Evolutionary conservation across 257 asterid species (phyloP).

Genomic region (Jasminum sambac): DNA sequence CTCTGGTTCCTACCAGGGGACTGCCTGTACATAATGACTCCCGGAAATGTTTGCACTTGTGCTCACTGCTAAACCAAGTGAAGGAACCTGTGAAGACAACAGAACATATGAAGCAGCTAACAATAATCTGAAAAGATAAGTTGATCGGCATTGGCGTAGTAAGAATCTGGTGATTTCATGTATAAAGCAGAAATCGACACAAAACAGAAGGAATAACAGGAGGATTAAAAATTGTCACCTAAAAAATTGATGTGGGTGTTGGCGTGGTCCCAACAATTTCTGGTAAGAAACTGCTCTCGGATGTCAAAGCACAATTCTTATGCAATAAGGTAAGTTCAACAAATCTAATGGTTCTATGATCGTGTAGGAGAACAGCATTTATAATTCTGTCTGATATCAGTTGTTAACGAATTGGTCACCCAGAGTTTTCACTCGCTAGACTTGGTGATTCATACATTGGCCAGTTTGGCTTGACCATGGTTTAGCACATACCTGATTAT

Average conservation of each 20-base stretch:
- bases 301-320: not conserved
- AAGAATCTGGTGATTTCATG: not conserved
- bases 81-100: conserved; percentile 29
- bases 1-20: conserved; percentile 73
- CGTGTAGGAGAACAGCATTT: not conserved
- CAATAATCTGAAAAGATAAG: conserved; percentile 8
- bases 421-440: not conserved
- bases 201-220: not conserved
- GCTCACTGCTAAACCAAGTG: conserved; percentile 16
- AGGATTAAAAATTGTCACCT: not conserved
- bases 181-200: not conserved
- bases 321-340: not conserved
- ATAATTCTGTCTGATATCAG: not conserved
- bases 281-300: not conserved
- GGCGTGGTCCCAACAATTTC: conserved; percentile 7
- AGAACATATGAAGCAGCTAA: conserved; percentile 3
- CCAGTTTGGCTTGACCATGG: not conserved
- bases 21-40: conserved; percentile 69
- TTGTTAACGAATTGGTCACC: not conserved
- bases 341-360: not conserved
- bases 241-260: conserved; percentile 2
- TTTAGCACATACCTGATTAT: not conserved
- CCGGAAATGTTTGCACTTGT: conserved; percentile 14
- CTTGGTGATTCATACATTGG: not conserved
- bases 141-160: not conserved